phyloP scores from a whole-genome alignment of 2,329 filamentous ascomycete genomes.

The Leptoxyphium fumago region DNA sequence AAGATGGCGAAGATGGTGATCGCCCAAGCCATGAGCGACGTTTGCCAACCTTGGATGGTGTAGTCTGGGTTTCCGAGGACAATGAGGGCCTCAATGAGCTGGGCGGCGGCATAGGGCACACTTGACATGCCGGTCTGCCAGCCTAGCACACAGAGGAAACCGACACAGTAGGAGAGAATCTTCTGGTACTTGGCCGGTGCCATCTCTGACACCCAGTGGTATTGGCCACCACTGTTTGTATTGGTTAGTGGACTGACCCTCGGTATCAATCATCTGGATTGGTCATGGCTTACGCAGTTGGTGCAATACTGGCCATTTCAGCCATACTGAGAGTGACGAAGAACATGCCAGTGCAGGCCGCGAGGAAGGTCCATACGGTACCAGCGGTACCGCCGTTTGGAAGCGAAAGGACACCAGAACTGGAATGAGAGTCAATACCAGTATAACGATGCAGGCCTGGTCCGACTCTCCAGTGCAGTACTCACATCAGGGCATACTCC shows the following conservation, averaged over 20 bases:
- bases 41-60: not conserved
- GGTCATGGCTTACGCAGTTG: constrained; percentile 13
- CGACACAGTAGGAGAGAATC: constrained; percentile 4
- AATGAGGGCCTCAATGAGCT: not conserved
- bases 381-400: constrained; percentile 36
- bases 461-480: not conserved
- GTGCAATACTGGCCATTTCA: constrained; percentile 22
- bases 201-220: constrained; percentile 12
- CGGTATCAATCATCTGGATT: too few relatives aligned
- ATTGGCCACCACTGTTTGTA: constrained; percentile 34
- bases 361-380: constrained; percentile 35
- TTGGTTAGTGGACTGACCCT: too few relatives aligned
- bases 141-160: constrained; percentile 22
- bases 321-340: constrained; percentile 21
- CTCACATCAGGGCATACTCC: not conserved
- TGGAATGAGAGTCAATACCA: not conserved
- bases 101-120: not conserved
- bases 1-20: constrained; percentile 22
- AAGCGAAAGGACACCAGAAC: constrained; percentile 1
- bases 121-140: not conserved
- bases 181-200: not conserved
- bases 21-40: constrained; percentile 33
- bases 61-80: constrained; percentile 30
- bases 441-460: too few relatives aligned
- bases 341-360: constrained; percentile 32